phyloP scores from a whole-genome alignment of 2,329 filamentous ascomycete species.

The Blastomyces parvus region DNA sequence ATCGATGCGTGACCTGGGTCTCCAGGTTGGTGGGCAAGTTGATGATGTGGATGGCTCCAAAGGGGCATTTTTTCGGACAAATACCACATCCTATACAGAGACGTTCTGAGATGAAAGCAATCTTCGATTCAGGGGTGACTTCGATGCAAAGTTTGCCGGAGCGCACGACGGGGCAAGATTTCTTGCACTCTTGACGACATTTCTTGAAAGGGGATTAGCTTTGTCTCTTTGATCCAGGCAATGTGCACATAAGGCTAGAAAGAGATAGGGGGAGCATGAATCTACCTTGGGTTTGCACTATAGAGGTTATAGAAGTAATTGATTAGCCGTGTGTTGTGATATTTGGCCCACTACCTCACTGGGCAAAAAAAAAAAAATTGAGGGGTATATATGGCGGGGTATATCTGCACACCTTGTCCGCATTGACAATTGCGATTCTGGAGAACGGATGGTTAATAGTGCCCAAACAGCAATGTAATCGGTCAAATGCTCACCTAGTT shows the following conservation, averaged over 20 bases:
- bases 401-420: slow-evolving; percentile 68
- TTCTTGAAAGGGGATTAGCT: slow-evolving; percentile 54
- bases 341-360: slow-evolving; percentile 12
- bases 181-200: slow-evolving; percentile 99
- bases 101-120: slow-evolving; percentile 94
- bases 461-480: slow-evolving; percentile 11
- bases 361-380: slow-evolving; percentile 15
- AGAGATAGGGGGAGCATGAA: slow-evolving; percentile 13
- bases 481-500: slow-evolving; percentile 62
- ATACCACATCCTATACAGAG: slow-evolving; percentile 98
- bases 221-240: not conserved
- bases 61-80: slow-evolving; percentile 98
- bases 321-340: slow-evolving; percentile 31
- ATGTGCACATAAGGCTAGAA: not conserved
- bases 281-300: slow-evolving; percentile 80
- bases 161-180: slow-evolving; percentile 92
- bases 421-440: slow-evolving; percentile 98
- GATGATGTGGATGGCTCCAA: slow-evolving; percentile 99
- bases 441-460: slow-evolving; percentile 16
- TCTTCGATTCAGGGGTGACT: slow-evolving; percentile 76
- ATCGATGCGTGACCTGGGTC: slow-evolving; percentile 94
- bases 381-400: slow-evolving; percentile 31
- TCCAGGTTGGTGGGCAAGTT: slow-evolving; percentile 99
- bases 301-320: slow-evolving; percentile 21
- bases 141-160: slow-evolving; percentile 97